A percentile compares a stretch with the other conserved stretches of the same genome.
phyloP scores from a whole-genome alignment of 75 land plant genomes.

The Chamaecyparis obtusa region DNA sequence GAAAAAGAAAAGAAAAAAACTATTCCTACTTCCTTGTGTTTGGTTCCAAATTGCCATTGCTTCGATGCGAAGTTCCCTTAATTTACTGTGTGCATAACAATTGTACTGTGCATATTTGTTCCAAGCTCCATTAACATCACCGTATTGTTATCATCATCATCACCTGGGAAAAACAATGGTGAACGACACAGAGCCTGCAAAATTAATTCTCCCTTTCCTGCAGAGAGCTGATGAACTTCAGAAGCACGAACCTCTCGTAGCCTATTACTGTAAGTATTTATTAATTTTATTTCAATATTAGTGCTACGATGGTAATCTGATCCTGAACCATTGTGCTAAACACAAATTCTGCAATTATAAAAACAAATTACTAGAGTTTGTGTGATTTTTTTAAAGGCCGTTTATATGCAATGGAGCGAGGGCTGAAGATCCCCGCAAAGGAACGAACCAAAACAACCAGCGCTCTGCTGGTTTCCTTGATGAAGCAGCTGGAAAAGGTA shows the following conservation, averaged over 20 bases:
- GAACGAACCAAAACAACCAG: conserved; percentile 87
- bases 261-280: conserved; percentile 78
- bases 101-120: too few relatives aligned
- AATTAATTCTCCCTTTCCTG: conserved; percentile 82
- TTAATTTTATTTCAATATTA: background rate
- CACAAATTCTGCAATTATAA: background rate
- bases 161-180: conserved; percentile 28
- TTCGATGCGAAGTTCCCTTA: too few relatives aligned
- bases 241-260: conserved; percentile 96
- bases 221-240: conserved; percentile 98
- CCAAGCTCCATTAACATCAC: too few relatives aligned
- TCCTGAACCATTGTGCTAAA: background rate
- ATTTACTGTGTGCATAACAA: too few relatives aligned
- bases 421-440: conserved; percentile 74
- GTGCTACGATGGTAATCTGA: background rate
- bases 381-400: conserved; percentile 53
- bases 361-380: background rate
- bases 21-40: too few relatives aligned
- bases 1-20: too few relatives aligned
- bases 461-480: conserved; percentile 73
- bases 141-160: too few relatives aligned
- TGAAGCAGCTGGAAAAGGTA: conserved; percentile 98
- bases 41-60: too few relatives aligned
- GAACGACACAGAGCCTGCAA: conserved; percentile 83
- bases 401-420: conserved; percentile 94